Base-by-base conservation (phyloP, 345 rosid species). In the Aquilaria sinensis region DNA sequence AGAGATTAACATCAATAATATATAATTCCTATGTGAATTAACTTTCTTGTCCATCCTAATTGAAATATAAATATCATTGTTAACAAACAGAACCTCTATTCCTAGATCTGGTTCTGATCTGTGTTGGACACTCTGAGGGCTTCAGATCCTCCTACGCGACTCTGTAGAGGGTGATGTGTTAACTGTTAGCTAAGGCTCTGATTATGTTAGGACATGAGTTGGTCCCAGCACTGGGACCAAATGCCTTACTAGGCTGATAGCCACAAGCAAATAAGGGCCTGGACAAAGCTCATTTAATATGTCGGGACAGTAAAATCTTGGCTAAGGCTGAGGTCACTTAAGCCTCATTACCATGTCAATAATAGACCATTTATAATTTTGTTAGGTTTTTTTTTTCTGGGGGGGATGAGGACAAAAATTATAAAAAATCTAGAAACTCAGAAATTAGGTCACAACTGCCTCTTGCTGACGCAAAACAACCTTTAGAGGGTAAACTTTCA, bases 331-430 rank as follows among this genome's bases (percentile, higher is more conserved):
- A 43, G 50, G 50, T 58, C 61, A 43, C n/a, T 16, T n/a, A 0
- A 15, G n/a, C 50, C 61, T 58, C 61, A 58, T 58, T 31, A 29
- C 14, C 61, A 43, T 58, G 61, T 58, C 61, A 58, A 43, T 0
- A 2, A 10, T 37, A 41, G 3, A 47, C 48, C 12, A 12, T 47
- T 13, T 37, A 58, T 12, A 41, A 23, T 23, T 23, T 23, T 23
- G 23, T 23, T 23, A 23, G 23, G 23, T 23, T 23, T 23, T 23
- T 23, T 23, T 23, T 23, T 23, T 23, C 23, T 23, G 1, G 23
- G 23, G 23, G 23, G 23, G 23, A 23, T 23, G 23, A 48, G 48
- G 41, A 29, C 12, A n/a, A n/a, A 37, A 41, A n/a, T 23, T 10
- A 15, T 3, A 48, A 23, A 33, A 14, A 56, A 2, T 11, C 10